Evolutionary conservation across 768 basidiomycete genomes (phyloP).

Genomic region (Lactifluus rugatus): DNA sequence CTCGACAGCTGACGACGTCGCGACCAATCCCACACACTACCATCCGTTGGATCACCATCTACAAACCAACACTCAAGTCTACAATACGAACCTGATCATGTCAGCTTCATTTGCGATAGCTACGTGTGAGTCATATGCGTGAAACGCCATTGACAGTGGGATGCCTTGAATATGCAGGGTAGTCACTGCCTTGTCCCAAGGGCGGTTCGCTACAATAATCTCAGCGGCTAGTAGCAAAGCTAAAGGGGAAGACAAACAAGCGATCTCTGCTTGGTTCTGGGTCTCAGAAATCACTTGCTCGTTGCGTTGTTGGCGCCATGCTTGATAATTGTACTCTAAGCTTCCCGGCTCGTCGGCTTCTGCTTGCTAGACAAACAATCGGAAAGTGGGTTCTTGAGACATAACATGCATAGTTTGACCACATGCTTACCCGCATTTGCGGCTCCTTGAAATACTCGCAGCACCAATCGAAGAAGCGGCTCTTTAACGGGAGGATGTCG

Average conservation of each 20-base stretch:
- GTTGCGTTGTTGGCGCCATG: constrained; percentile 89
- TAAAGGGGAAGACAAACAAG: constrained; percentile 42
- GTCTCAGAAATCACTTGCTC: constrained; percentile 70
- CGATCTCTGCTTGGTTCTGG: constrained; percentile 54
- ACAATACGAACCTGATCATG: constrained; percentile 58
- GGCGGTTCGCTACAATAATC: constrained; percentile 38
- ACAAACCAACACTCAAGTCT: neutral
- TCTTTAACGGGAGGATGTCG: constrained; percentile 83
- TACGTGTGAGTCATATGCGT: constrained; percentile 85
- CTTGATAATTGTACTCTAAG: constrained; percentile 85
- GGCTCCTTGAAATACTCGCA: constrained; percentile 97
- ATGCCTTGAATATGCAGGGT: constrained; percentile 49
- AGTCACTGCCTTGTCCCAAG: constrained; percentile 67
- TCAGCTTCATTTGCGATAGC: constrained; percentile 79
- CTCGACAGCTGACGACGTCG: constrained; percentile 63
- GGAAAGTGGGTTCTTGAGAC: constrained; percentile 11
- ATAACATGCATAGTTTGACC: neutral
- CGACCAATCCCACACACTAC: constrained; percentile 93
- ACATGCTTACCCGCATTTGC: constrained; percentile 80
- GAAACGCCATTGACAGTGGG: constrained; percentile 76
- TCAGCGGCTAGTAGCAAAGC: constrained; percentile 2
- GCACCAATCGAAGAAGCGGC: constrained; percentile 92
- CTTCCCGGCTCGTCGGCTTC: constrained; percentile 96
- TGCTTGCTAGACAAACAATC: constrained; percentile 50
- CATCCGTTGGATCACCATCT: constrained; percentile 3